A percentile compares a stretch with the other conserved stretches of the same genome.
Conservation (phyloP, 257 asterid species). For the Lycium ferocissimum region DNA sequence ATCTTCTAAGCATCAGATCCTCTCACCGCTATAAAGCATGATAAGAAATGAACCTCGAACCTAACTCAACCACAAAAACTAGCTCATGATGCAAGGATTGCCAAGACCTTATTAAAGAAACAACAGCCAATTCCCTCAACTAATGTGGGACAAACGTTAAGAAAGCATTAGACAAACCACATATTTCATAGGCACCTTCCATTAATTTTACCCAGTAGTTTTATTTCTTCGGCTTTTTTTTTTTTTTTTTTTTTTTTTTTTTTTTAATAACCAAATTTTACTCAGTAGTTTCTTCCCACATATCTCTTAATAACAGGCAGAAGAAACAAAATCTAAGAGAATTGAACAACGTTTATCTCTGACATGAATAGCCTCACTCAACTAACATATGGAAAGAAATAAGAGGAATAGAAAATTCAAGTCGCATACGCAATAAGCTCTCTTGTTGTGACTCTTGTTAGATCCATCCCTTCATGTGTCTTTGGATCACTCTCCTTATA, state of each 20-base stretch:
- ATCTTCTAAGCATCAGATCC: slow-evolving; percentile 10
- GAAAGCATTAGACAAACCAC: background rate
- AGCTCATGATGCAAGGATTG: background rate
- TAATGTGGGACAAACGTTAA: background rate
- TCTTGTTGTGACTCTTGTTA: slow-evolving; percentile 78
- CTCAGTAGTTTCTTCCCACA: background rate
- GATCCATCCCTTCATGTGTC: slow-evolving; percentile 91
- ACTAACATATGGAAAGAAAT: background rate
- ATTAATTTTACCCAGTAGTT: background rate
- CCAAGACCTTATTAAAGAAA: background rate
- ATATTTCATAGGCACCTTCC: background rate
- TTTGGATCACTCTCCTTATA: slow-evolving; percentile 84
- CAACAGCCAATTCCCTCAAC: background rate
- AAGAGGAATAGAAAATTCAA: slow-evolving; percentile 3
- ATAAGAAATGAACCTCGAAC: background rate
- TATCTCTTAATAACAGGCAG: background rate
- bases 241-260: background rate
- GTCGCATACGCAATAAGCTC: slow-evolving; percentile 80
- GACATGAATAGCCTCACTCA: background rate
- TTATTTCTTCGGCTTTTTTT: background rate
- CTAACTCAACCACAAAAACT: background rate
- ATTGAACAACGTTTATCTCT: background rate
- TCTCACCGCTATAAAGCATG: slow-evolving; percentile 14
- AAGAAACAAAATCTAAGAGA: background rate
- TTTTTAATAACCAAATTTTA: background rate